phyloP scores from a whole-genome alignment of 352 stramenopile species.

The Globisporangium nagaii region DNA sequence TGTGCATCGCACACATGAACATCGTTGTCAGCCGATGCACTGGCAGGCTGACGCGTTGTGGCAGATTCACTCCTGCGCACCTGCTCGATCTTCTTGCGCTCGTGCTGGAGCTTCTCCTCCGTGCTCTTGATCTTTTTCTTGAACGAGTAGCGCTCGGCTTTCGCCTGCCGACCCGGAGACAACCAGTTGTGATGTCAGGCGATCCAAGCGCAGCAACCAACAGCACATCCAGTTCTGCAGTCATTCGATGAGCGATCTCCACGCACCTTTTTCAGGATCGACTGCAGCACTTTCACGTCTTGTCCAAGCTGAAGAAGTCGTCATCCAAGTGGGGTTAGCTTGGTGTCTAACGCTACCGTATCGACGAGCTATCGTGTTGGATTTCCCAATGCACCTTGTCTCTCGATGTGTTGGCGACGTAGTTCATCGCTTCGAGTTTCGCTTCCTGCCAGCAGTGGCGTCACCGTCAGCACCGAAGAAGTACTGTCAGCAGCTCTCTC shows the following conservation, averaged over 20 bases:
- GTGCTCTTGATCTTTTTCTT: constrained; percentile 75
- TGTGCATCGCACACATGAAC: too few relatives aligned
- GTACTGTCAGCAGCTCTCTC: not conserved
- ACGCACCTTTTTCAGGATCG: constrained; percentile 68
- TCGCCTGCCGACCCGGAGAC: too few relatives aligned
- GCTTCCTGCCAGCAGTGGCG: constrained; percentile 28
- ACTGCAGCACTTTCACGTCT: constrained; percentile 63
- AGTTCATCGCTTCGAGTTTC: constrained; percentile 70
- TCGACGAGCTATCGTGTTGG: too few relatives aligned
- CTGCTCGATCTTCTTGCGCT: constrained; percentile 72
- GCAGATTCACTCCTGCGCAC: too few relatives aligned
- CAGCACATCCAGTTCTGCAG: not conserved
- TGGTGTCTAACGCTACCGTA: too few relatives aligned
- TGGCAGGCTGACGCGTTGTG: too few relatives aligned
- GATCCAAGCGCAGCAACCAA: not conserved
- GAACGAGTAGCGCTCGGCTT: constrained; percentile 70
- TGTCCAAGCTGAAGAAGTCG: constrained; percentile 41
- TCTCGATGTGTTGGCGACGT: constrained; percentile 60
- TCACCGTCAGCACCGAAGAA: too few relatives aligned
- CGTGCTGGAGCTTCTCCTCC: constrained; percentile 50
- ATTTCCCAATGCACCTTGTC: constrained; percentile 55
- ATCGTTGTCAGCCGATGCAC: too few relatives aligned
- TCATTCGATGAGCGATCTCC: not conserved
- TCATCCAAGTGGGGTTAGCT: too few relatives aligned
- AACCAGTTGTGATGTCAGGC: too few relatives aligned